Base-by-base conservation (phyloP, 345 rosid species). In the Eucalyptus tenuipes region DNA sequence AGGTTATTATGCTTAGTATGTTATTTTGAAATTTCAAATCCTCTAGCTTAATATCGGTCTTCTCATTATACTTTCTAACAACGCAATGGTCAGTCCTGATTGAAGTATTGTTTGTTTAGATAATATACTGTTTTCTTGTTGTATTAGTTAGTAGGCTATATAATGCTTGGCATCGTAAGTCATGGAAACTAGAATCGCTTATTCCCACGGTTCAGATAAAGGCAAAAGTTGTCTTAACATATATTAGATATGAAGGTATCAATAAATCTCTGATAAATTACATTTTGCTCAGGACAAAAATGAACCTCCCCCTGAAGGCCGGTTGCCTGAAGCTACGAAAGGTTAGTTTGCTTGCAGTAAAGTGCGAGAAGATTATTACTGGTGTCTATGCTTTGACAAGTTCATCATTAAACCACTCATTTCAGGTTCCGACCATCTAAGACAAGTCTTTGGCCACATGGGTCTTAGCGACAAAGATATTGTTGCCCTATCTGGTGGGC, bases 401-500 rank as follows among this genome's bases (percentile, higher is more conserved):
- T 68, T n/a, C 15, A 24, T 25, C 3, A 7, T 57, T 61, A 64
- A 64, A 37, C 47, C 82, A 37, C 61, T 82, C 44, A 13, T 12
- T 86, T 86, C 91, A 96, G 98, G 99, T 85, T 89, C 95, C 45
- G 95, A 95, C 92, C 99, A 96, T 91, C 91, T 97, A 87, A 94
- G 99, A 89, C 95, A 93, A 49, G 94, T 95, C n/a, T 97, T 97
- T 71, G 97, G 97, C 88, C 95, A 92, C 85, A 96, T 97, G 99
- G 99, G 98, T 79, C 96, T 97, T 7, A 93, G 92, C 44, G 99
- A 97, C 90, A 93, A 93, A 91, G 98, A 97, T 89, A 96, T 96
- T 3, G 99, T 96, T 53, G 99, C 94, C 50, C 92, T 96, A 86
- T 97, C 99, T 49, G 99, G 99, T 31, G 99, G 95, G 82, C 99